These are phyloP conservation scores for Chrysosporium queenslandicum DNA, from an alignment of 2,329 filamentous ascomycete species.

Conservation along the genomic window DNA sequence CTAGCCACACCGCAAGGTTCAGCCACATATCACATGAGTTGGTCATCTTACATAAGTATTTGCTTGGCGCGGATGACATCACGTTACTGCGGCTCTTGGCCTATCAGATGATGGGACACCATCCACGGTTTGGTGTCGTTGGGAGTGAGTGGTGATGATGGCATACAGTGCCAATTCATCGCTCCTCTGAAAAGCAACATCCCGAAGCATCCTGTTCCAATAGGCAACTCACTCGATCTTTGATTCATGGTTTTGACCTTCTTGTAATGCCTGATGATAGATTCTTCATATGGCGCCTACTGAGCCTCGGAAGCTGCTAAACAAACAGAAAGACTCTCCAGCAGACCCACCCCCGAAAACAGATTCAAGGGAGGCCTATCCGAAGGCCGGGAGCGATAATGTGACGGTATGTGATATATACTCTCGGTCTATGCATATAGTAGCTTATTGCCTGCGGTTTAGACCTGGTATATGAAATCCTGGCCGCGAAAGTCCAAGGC, in stretches of 20 bases:
- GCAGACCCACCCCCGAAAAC: neutral
- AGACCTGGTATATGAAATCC: constrained; percentile 38
- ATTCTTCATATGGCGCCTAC: constrained; percentile 30
- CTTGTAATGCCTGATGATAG: constrained; percentile 28
- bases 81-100: constrained; percentile 9
- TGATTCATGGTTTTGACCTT: neutral
- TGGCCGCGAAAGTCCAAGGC: constrained; percentile 41
- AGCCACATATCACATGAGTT: constrained; percentile 8
- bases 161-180: constrained; percentile 4
- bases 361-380: neutral
- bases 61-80: constrained; percentile 14
- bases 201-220: neutral
- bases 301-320: constrained; percentile 37
- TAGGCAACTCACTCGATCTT: neutral
- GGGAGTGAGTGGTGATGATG: neutral
- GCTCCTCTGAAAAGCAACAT: neutral
- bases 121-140: neutral
- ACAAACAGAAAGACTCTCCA: constrained; percentile 27
- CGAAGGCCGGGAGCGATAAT: constrained; percentile 19
- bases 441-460: constrained; percentile 2
- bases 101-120: neutral
- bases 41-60: neutral
- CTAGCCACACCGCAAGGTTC: neutral
- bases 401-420: constrained; percentile 21
- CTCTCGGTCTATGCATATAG: neutral